These are phyloP conservation scores for Phylloporus sp. DNA, from an alignment of 1,284 basidiomycete genomes.

Conservation along the genomic window DNA sequence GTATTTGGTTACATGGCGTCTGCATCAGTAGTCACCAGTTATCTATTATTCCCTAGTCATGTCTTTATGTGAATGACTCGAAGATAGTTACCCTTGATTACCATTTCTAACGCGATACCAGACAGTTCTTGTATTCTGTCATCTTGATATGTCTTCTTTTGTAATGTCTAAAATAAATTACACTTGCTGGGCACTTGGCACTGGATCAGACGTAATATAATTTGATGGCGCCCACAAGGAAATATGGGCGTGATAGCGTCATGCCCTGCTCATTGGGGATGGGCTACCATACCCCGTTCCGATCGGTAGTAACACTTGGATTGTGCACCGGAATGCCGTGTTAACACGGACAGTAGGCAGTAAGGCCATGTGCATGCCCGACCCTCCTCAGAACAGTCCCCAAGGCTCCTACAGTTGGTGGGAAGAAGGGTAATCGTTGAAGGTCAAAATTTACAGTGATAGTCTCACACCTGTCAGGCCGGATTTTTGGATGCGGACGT, in stretches of 20 bases:
- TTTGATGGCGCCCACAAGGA: neutral
- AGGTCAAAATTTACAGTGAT: no score
- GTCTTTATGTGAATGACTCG: constrained; percentile 11
- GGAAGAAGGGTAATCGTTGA: no score
- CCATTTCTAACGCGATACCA: constrained; percentile 10
- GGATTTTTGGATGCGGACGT: no score
- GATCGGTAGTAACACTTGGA: no score
- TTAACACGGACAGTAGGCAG: no score
- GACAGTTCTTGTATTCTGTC: neutral
- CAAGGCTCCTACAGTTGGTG: no score
- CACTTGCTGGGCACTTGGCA: neutral
- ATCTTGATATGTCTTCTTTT: constrained; percentile 6
- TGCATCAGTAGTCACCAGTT: neutral
- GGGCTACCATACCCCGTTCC: neutral
- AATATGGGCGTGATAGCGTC: neutral
- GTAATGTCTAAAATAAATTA: neutral
- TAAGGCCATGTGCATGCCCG: no score
- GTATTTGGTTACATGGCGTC: constrained; percentile 8
- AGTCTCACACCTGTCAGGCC: no score
- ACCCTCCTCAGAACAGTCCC: no score
- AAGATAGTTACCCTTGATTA: constrained; percentile 8
- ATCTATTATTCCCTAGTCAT: constrained; percentile 17
- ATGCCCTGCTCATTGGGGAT: neutral
- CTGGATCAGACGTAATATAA: neutral
- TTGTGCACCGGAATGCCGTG: no score